Evolutionary conservation across 2,329 filamentous ascomycete species (phyloP).

Genomic region (Lasiodiplodia hormozganensis): DNA sequence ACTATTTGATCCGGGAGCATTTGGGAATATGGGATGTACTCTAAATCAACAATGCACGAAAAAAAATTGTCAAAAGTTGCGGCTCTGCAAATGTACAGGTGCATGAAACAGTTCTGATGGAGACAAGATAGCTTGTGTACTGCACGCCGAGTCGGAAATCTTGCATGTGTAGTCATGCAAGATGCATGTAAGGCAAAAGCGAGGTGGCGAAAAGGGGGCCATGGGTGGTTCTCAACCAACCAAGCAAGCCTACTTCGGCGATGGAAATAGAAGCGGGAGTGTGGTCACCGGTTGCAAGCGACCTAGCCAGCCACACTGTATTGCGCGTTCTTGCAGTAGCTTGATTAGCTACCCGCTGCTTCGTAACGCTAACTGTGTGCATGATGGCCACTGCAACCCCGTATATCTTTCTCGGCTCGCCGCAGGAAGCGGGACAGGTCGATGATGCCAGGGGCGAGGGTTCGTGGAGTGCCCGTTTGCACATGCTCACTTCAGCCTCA

Average conservation of each 20-base stretch:
- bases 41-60: slow-evolving; percentile 22
- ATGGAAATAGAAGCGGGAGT: slow-evolving; percentile 21
- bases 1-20: slow-evolving; percentile 13
- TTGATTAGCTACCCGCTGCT: slow-evolving; percentile 20
- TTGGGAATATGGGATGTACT: slow-evolving; percentile 21
- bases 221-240: slow-evolving; percentile 7
- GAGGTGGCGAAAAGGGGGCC: slow-evolving; percentile 5
- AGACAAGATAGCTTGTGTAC: background rate
- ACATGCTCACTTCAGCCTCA: slow-evolving; percentile 4
- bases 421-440: slow-evolving; percentile 11
- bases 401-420: slow-evolving; percentile 17
- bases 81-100: background rate
- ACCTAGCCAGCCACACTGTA: slow-evolving; percentile 23
- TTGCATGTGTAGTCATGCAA: slow-evolving; percentile 17
- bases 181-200: slow-evolving; percentile 5
- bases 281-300: slow-evolving; percentile 19
- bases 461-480: background rate
- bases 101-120: background rate
- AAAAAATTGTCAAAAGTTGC: slow-evolving; percentile 6
- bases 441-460: slow-evolving; percentile 1
- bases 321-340: slow-evolving; percentile 27
- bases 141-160: slow-evolving; percentile 18
- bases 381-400: slow-evolving; percentile 23
- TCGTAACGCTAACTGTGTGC: slow-evolving; percentile 24
- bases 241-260: background rate